phyloP scores from a whole-genome alignment of 2,329 filamentous ascomycete species.

The Blastomyces gilchristii region DNA sequence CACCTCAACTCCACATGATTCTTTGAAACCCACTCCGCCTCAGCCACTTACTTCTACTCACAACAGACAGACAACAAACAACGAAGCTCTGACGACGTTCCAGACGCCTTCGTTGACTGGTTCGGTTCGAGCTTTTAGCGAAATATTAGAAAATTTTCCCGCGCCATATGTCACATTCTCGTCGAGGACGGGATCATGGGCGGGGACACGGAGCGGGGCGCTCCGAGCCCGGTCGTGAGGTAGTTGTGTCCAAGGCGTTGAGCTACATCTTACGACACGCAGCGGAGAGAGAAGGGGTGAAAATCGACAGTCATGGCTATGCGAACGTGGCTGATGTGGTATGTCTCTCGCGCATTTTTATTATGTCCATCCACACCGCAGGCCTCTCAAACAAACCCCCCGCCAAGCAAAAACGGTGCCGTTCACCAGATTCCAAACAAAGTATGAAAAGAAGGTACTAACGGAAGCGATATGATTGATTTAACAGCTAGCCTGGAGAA shows the following conservation, averaged over 20 bases:
- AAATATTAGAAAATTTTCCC: background rate
- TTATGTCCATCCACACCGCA: no score
- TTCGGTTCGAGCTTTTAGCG: background rate
- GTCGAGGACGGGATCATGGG: background rate
- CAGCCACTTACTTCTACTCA: background rate
- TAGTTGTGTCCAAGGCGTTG: constrained; percentile 34
- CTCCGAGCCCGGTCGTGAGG: constrained; percentile 19
- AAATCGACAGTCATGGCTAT: constrained; percentile 50
- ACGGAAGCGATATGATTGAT: background rate
- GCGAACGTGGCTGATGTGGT: constrained; percentile 51
- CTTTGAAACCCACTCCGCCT: background rate
- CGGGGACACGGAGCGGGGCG: background rate
- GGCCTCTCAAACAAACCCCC: no score
- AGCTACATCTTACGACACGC: constrained; percentile 49
- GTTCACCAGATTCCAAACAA: background rate
- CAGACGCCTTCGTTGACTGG: background rate
- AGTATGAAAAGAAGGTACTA: background rate
- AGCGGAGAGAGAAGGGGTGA: constrained; percentile 50
- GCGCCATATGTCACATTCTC: background rate
- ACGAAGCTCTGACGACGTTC: background rate
- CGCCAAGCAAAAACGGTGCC: background rate
- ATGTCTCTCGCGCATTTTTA: constrained; percentile 21
- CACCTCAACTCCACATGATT: background rate
- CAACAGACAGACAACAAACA: no score
- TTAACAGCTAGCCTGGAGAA: constrained; percentile 45